Base-by-base conservation (phyloP, 2,329 filamentous ascomycete species). In the Penicillium italicum region DNA sequence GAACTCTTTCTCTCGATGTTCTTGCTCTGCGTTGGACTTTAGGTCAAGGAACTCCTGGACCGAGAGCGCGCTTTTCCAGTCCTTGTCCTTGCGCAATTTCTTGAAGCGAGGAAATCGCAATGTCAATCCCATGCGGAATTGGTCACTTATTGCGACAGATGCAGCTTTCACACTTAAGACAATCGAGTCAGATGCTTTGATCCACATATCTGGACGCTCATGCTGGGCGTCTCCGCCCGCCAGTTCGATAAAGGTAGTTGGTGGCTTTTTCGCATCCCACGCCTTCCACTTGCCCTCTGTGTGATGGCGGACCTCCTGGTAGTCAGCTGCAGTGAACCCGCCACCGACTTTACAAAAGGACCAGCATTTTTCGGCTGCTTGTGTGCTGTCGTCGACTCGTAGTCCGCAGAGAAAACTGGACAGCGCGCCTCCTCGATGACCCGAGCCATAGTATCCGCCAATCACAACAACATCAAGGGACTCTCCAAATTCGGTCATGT, bases 311-410 rank as follows among this genome's bases (percentile, higher is more conserved):
- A 99, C 87, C 55, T 88, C 85, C 0, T 88, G 85, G 70, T 96
- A 97, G 67, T 99, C 94, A 50, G 89, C 85, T 0, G 85, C 87
- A 14, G 84, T 86, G 71, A 97, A 92, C 0, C 94, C 94, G 50
- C 94, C 94, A n/a, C 94, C 94, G 16, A 99, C 94, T 72, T 94
- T 97, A 80, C 92, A 96, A 76, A 99, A 97, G n/a, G 91, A 96
- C 66, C 86, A 89, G 68, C 86, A 95, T 71, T 90, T 91, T 74
- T 85, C 82, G 5, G 72, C 66, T 11, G 76, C 77, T 24, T 74
- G 73, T 34, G 80, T 76, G 33, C 89, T 83, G 61, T 88, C 83
- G 49, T 91, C 86, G 1, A 88, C 86, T 28, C 90, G 83, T 9
- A 99, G 77, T 0, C 92, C 94, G 67, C 93, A 97, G n/a, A 99